A percentile compares a stretch with the other conserved stretches of the same genome.
These are phyloP conservation scores for Hanseniaspora meyeri DNA, from an alignment of 805 yeast genomes.

Conservation along the genomic window DNA sequence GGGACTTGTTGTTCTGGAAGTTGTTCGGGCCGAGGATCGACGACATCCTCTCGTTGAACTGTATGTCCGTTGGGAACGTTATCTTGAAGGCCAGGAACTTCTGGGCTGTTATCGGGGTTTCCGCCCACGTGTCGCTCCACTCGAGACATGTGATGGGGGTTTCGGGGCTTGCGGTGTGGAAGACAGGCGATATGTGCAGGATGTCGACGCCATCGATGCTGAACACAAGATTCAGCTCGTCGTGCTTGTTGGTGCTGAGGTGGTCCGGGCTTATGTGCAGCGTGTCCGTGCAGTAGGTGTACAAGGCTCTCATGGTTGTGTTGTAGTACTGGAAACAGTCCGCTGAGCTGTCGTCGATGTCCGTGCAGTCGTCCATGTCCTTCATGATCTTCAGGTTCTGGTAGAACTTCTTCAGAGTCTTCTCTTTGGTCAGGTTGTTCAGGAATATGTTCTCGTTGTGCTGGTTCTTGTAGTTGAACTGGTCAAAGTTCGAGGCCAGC, in stretches of 20 bases:
- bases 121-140: not conserved
- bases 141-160: not conserved
- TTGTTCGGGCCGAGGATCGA: conserved; percentile 2
- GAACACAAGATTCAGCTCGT: conserved; percentile 1
- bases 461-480: conserved; percentile 25
- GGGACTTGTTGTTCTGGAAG: conserved; percentile 10
- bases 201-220: not conserved
- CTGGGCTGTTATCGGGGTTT: not conserved
- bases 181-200: not conserved
- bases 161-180: not conserved
- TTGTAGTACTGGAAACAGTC: conserved; percentile 9
- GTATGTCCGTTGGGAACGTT: not conserved
- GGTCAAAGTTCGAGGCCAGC: conserved; percentile 28
- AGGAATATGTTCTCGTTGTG: conserved; percentile 22
- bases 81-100: not conserved
- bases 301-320: not conserved
- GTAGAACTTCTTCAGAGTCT: conserved; percentile 25
- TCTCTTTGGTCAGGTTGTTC: conserved; percentile 19
- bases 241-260: not conserved
- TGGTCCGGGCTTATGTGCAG: not conserved
- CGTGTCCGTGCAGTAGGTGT: not conserved
- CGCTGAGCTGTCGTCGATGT: not conserved
- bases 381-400: conserved; percentile 25
- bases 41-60: conserved; percentile 11
- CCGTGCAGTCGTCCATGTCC: conserved; percentile 20